These are phyloP conservation scores for Dimargaris verticillata DNA, from an alignment of 192 early-diverging fungal genomes.

Conservation along the genomic window DNA sequence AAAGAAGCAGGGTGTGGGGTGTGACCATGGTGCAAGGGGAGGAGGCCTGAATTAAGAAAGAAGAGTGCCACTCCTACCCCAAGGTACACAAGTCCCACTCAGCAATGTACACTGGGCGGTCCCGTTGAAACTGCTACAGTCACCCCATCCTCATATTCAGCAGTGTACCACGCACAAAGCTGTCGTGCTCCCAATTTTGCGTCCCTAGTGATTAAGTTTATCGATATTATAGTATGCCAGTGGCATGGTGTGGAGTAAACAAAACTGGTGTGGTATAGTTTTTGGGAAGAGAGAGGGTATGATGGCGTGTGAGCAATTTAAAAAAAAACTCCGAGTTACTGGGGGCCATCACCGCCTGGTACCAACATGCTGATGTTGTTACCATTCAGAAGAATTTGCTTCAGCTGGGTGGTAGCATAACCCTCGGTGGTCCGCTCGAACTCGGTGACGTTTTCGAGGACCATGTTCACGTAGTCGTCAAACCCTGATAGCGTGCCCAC, in stretches of 20 bases:
- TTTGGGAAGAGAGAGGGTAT: neutral
- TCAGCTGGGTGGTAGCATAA: constrained; percentile 52
- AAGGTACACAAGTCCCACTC: no score
- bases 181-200: neutral
- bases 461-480: constrained; percentile 99
- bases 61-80: no score
- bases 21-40: no score
- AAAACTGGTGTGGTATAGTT: neutral
- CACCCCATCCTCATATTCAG: no score
- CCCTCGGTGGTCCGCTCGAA: constrained; percentile 56
- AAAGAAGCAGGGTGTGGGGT: no score
- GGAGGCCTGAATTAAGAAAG: no score
- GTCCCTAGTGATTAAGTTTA: neutral
- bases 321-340: neutral
- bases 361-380: constrained; percentile 92
- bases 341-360: constrained; percentile 1
- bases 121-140: no score
- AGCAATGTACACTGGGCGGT: no score
- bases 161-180: no score
- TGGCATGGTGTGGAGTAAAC: neutral
- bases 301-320: neutral
- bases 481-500: constrained; percentile 90
- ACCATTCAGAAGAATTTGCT: constrained; percentile 89
- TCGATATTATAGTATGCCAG: neutral
- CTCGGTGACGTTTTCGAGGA: constrained; percentile 92